Percentiles rank a stretch among this genome's conserved stretches.
phyloP scores from a whole-genome alignment of 495 filamentous ascomycete species.

The Lindgomyces ingoldianus region DNA sequence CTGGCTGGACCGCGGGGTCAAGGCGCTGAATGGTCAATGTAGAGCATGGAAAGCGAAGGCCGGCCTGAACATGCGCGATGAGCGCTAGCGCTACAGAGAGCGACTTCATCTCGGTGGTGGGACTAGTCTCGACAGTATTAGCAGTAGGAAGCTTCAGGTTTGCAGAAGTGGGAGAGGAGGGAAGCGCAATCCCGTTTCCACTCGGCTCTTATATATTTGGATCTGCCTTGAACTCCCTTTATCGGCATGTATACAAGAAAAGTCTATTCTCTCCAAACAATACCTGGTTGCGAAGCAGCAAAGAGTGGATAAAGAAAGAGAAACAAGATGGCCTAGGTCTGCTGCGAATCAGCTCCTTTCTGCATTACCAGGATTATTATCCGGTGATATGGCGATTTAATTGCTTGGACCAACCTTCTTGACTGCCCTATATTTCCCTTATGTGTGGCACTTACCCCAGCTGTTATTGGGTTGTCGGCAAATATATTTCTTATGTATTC shows the following conservation, averaged over 20 bases:
- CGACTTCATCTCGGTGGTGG: constrained; percentile 49
- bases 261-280: not conserved
- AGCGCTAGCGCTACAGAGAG: constrained; percentile 42
- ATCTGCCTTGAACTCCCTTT: not conserved
- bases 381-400: constrained; percentile 1
- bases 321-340: not conserved
- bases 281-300: not conserved
- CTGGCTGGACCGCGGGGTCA: constrained; percentile 50
- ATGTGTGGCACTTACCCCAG: not conserved
- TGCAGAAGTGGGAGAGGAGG: not conserved
- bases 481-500: not conserved
- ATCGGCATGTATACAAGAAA: not conserved
- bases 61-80: constrained; percentile 46
- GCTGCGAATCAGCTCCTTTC: constrained; percentile 5
- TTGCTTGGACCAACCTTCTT: not conserved
- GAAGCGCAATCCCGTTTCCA: not conserved
- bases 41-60: constrained; percentile 53
- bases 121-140: constrained; percentile 5
- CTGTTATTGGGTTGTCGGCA: constrained; percentile 6
- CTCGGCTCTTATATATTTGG: constrained; percentile 13
- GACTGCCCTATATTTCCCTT: not conserved
- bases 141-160: not conserved
- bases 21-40: constrained; percentile 52
- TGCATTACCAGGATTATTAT: constrained; percentile 2
- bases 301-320: not conserved